Evolutionary conservation across 2,329 filamentous ascomycete genomes (phyloP).

Genomic region (Zymoseptoria crescenta): DNA sequence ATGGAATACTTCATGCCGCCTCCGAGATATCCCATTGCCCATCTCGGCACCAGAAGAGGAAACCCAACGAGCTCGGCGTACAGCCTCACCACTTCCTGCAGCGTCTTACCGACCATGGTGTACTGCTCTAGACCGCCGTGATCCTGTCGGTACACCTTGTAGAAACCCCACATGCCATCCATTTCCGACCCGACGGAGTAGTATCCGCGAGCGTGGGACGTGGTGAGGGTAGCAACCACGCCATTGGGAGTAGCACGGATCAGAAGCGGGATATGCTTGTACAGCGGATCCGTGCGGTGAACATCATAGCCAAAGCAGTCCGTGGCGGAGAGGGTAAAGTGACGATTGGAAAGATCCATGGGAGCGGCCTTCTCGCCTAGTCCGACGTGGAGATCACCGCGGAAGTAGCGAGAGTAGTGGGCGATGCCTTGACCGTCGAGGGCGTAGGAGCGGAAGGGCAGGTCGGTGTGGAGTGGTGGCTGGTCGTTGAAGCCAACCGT

Average conservation of each 20-base stretch:
- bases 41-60: constrained; percentile 60
- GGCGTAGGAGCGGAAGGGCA: constrained; percentile 58
- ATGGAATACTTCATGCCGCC: constrained; percentile 58
- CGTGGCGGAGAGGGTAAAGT: constrained; percentile 59
- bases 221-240: constrained; percentile 61
- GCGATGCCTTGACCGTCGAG: constrained; percentile 54
- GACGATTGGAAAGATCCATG: constrained; percentile 61
- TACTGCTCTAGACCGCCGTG: constrained; percentile 67
- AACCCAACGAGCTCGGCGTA: constrained; percentile 63
- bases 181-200: constrained; percentile 65
- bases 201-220: constrained; percentile 54
- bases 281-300: constrained; percentile 62
- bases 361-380: constrained; percentile 66
- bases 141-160: constrained; percentile 66
- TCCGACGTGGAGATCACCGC: constrained; percentile 58
- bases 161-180: constrained; percentile 67
- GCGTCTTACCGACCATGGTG: constrained; percentile 56
- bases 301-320: constrained; percentile 69
- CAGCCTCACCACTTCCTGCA: constrained; percentile 56
- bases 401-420: constrained; percentile 57
- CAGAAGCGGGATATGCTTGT: constrained; percentile 67
- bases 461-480: constrained; percentile 52
- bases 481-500: constrained; percentile 47
- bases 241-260: constrained; percentile 59
- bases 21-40: constrained; percentile 65